phyloP scores from a whole-genome alignment of 345 rosid species.

The Salix dunnii region DNA sequence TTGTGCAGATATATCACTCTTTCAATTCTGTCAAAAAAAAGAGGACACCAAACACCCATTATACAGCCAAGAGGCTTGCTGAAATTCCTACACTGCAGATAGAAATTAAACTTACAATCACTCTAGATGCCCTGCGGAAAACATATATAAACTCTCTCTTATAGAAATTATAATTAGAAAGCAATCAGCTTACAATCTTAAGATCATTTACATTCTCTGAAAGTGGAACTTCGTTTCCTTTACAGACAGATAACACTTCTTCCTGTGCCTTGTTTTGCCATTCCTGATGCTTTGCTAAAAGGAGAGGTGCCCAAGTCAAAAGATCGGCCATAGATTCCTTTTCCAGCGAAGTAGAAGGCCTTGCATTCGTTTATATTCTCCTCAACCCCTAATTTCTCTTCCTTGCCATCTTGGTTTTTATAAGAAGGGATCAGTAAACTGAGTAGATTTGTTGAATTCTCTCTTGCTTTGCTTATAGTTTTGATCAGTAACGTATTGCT shows the following conservation, averaged over 20 bases:
- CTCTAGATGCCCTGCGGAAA: too few species aligned
- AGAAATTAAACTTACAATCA: too few species aligned
- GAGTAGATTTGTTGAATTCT: constrained; percentile 50
- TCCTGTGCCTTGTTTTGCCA: constrained; percentile 78
- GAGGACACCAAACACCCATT: too few species aligned
- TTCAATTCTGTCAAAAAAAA: too few species aligned
- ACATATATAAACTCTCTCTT: too few species aligned
- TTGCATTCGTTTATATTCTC: constrained; percentile 85
- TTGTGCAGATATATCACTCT: too few species aligned
- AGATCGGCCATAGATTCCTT: constrained; percentile 69
- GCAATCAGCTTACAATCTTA: constrained; percentile 51
- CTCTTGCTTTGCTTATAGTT: constrained; percentile 28
- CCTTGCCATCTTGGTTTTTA: constrained; percentile 46
- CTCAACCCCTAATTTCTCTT: constrained; percentile 55
- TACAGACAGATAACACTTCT: constrained; percentile 49
- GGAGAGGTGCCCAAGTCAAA: constrained; percentile 63
- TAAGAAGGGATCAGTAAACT: constrained; percentile 49
- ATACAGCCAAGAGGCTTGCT: too few species aligned
- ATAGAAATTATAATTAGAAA: neutral
- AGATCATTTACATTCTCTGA: constrained; percentile 49
- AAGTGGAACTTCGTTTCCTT: constrained; percentile 27
- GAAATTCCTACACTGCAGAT: too few species aligned
- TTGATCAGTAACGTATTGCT: constrained; percentile 48
- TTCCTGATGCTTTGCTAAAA: constrained; percentile 66
- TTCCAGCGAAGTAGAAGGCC: constrained; percentile 83